Base-by-base conservation (phyloP, 2,329 filamentous ascomycete genomes). In the Hymenoscyphus linearis region DNA sequence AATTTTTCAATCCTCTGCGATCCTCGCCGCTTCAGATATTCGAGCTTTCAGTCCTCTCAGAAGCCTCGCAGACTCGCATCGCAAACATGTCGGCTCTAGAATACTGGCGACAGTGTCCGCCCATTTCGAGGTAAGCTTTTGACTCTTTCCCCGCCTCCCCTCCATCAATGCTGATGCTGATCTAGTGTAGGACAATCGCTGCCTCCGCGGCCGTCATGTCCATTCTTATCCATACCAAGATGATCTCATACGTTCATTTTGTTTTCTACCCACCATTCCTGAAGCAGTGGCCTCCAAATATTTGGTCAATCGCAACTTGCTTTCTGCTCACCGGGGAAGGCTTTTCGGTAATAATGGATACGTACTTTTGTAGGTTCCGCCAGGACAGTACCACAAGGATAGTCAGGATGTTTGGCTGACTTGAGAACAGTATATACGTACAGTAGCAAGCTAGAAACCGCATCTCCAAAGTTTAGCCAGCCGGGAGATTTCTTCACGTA, bases 401-500 rank as follows among this genome's bases (percentile, higher is more conserved):
- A n/a, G 37, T 10, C 34, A 40, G 40, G n/a, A 22, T 5, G 37
- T 12, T 35, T 54, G 31, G 14, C 62, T 68, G 64, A 68, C 61
- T 60, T 60, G 55, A 55, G 60, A 66, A 64, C 69, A 85, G 83
- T 89, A 65, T 90, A 84, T 74, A 85, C 80, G 67, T 89, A 89
- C 76, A 81, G 82, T 67, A 86, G 82, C 69, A 79, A 79, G 62
- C 78, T 89, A 58, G 87, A 90, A 76, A 80, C 74, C 40, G 80
- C 80, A 64, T 85, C 85, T 25, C 75, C 82, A 52, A 81, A 85
- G 57, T 88, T 90, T 70, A 76, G 76, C 59, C 75, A 80, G 64
- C 83, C 85, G 16, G 87, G 85, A 69, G 84, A 88, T 69, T 89
- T 88, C 73, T 82, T 88, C 70, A 79, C 80, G 61, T 90, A 89